A percentile compares a stretch with the other conserved stretches of the same genome.
Conservation (phyloP, 1,284 basidiomycete species). For the Veloboletus limbatus region DNA sequence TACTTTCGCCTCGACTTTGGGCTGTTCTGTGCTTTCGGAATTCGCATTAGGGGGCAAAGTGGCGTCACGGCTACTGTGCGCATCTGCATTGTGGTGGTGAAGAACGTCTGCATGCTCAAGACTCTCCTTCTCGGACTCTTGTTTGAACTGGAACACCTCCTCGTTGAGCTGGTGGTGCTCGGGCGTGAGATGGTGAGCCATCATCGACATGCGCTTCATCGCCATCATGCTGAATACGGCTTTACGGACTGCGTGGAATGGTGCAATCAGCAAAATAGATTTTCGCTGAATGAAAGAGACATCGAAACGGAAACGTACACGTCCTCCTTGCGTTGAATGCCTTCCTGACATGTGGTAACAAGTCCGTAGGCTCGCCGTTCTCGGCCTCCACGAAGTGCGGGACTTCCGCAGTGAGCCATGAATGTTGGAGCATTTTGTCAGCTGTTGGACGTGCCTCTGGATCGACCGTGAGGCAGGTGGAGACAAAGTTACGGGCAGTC, state of each 20-base stretch:
- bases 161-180: slow-evolving; percentile 54
- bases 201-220: slow-evolving; percentile 71
- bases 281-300: background rate
- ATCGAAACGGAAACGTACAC: slow-evolving; percentile 55
- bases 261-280: slow-evolving; percentile 3
- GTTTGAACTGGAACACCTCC: slow-evolving; percentile 71
- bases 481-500: slow-evolving; percentile 80
- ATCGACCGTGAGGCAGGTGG: slow-evolving; percentile 80
- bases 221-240: slow-evolving; percentile 85
- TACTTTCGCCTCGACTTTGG: slow-evolving; percentile 32
- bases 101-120: slow-evolving; percentile 44
- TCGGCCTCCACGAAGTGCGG: slow-evolving; percentile 73
- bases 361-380: slow-evolving; percentile 69
- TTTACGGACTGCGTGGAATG: slow-evolving; percentile 64
- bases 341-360: slow-evolving; percentile 86
- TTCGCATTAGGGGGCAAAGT: background rate
- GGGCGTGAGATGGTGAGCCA: slow-evolving; percentile 39
- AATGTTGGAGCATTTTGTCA: slow-evolving; percentile 45
- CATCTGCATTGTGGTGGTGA: slow-evolving; percentile 43
- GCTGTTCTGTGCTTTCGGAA: slow-evolving; percentile 14
- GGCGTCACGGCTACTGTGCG: slow-evolving; percentile 41
- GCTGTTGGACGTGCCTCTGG: slow-evolving; percentile 77
- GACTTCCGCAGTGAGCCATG: slow-evolving; percentile 68
- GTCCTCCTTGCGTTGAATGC: slow-evolving; percentile 85
- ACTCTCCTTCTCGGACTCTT: slow-evolving; percentile 69